These are phyloP conservation scores for Puccinia hordei DNA, from an alignment of 1,284 basidiomycete species.

Conservation along the genomic window DNA sequence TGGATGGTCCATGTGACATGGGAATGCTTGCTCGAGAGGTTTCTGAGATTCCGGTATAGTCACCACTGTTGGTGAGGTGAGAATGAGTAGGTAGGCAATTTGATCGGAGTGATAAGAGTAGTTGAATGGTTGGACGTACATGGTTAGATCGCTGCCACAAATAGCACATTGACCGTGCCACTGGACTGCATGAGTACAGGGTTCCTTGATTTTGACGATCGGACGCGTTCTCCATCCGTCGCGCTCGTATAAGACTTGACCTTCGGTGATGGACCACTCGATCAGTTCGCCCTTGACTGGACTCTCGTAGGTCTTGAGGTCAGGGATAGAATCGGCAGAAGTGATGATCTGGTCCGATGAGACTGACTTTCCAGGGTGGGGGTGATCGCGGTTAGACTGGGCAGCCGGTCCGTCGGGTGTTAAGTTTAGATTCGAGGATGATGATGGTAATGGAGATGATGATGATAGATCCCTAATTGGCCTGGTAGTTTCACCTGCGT, in stretches of 20 bases:
- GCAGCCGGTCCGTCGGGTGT: conserved; percentile 9
- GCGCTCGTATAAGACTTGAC: conserved; percentile 49
- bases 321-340: conserved; percentile 4
- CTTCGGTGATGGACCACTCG: conserved; percentile 66
- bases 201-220: conserved; percentile 72
- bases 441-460: conserved; percentile 14
- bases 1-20: conserved; percentile 69
- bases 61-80: too few relatives aligned
- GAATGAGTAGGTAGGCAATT: too few relatives aligned
- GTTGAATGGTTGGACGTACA: conserved; percentile 64
- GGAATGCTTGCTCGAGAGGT: conserved; percentile 76
- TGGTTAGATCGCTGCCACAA: conserved; percentile 90
- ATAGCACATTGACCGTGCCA: conserved; percentile 86
- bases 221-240: conserved; percentile 60
- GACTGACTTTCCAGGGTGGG: too few relatives aligned
- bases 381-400: too few relatives aligned
- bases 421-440: conserved; percentile 39
- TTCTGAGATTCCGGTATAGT: conserved; percentile 82
- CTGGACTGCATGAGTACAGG: conserved; percentile 91
- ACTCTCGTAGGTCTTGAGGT: conserved; percentile 81
- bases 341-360: too few relatives aligned
- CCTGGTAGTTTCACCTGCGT: conserved; percentile 48
- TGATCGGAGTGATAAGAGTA: conserved; percentile 33
- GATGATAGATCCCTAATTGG: conserved; percentile 4
- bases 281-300: conserved; percentile 74